These are phyloP conservation scores for Aspergillus sp. DNA, from an alignment of 2,329 filamentous ascomycete genomes.

Conservation along the genomic window DNA sequence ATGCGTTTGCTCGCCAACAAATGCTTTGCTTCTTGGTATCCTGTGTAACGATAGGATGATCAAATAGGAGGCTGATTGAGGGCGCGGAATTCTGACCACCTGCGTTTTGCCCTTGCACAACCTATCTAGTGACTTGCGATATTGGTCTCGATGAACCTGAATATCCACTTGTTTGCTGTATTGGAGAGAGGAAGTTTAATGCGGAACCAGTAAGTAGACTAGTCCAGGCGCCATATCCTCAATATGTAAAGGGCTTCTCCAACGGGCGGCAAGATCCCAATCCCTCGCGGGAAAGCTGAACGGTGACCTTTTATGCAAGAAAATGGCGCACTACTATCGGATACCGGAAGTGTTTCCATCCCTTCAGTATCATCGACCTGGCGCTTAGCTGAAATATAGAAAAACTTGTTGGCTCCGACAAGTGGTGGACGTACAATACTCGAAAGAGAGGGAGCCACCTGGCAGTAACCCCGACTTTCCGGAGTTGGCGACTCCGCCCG, in stretches of 20 bases:
- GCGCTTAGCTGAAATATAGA: background rate
- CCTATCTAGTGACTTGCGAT: background rate
- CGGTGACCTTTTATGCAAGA: too few species aligned
- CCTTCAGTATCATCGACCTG: background rate
- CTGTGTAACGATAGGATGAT: background rate
- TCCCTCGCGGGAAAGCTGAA: background rate
- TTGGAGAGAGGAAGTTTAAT: background rate
- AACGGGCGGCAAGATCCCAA: background rate
- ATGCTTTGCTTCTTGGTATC: background rate
- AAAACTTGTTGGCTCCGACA: background rate
- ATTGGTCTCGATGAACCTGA: background rate
- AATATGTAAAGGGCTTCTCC: background rate
- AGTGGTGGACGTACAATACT: background rate
- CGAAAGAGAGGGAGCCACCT: too few species aligned
- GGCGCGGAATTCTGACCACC: background rate
- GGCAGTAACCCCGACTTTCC: too few species aligned
- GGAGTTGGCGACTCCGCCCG: background rate
- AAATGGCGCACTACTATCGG: background rate
- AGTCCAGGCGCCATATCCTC: background rate
- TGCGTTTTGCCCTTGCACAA: background rate
- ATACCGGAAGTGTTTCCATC: background rate
- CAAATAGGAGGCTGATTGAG: background rate
- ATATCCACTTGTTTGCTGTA: background rate
- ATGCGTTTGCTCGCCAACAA: constrained; percentile 4
- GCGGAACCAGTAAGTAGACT: background rate